phyloP scores from a whole-genome alignment of 108 stramenopile genomes.

The Chaetoceros muelleri region DNA sequence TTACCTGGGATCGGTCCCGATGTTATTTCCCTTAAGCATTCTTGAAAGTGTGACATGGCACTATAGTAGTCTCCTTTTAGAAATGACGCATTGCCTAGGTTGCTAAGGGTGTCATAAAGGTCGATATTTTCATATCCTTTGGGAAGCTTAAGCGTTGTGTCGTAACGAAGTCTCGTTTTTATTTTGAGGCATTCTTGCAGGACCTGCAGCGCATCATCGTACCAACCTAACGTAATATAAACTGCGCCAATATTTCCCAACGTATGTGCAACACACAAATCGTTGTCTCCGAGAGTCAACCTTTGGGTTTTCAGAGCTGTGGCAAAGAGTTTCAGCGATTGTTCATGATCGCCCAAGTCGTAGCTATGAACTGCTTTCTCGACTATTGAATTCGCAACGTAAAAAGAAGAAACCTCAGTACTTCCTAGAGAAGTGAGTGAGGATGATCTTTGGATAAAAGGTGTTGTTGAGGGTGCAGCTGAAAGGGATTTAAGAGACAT shows the following conservation, averaged over 20 bases:
- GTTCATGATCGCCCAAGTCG: constrained; percentile 2
- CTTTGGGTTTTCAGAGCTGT: constrained; percentile 15
- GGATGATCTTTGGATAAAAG: too few relatives aligned
- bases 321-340: constrained; percentile 17
- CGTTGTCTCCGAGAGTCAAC: constrained; percentile 6
- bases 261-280: constrained; percentile 14
- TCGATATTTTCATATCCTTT: neutral
- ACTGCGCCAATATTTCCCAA: constrained; percentile 21
- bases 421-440: too few relatives aligned
- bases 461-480: too few relatives aligned
- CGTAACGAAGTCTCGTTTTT: constrained; percentile 4
- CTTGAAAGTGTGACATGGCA: constrained; percentile 13
- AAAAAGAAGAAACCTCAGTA: neutral
- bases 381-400: neutral
- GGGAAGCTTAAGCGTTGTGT: constrained; percentile 1
- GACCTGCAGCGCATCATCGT: constrained; percentile 8
- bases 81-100: constrained; percentile 17
- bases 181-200: constrained; percentile 11
- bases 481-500: too few relatives aligned
- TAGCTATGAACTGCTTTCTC: constrained; percentile 11
- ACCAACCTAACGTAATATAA: constrained; percentile 10
- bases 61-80: constrained; percentile 11
- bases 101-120: constrained; percentile 24
- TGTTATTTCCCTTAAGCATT: constrained; percentile 10
- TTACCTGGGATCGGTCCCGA: neutral